Evolutionary conservation across 2,329 filamentous ascomycete genomes (phyloP), one percentile per base, ranked within the genome.

Genomic region (Daldinia sp.): DNA sequence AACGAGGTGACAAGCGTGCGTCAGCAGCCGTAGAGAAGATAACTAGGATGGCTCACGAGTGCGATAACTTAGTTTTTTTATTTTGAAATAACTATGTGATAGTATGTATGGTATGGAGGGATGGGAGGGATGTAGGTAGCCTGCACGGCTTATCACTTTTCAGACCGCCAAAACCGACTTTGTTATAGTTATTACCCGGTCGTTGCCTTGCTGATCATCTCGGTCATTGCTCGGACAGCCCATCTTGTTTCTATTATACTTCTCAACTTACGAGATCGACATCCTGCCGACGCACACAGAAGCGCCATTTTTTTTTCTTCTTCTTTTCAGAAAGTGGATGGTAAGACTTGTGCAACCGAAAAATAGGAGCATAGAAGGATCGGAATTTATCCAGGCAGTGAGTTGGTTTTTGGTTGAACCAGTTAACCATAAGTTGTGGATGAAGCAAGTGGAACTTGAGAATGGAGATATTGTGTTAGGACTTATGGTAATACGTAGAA

Each of bases 191-290:
- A 35, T 68, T 66, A 60, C 46, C 66, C 35, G 46, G 53, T 41
- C 46, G 37, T 30, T 68, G 65, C 58, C 39, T 63, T 63, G 55
- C 50, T 63, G 62, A 65, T 65, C 68, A 61, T 42, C 30, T 71
- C 69, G 69, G 69, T 30, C 66, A 30, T 66, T 60, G 28, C 60
- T 69, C 69, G 69, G 65, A 51, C 35, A 42, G 41, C 50, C 63
- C 57, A 48, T 59, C 57, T 33, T 30, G 28, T 54, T 46, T 33
- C 26, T 39, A 61, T 56, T 50, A 46, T 62, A 10, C 18, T 28
- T 41, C 53, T 48, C 46, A 30, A 62, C 20, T 48, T 63, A 57
- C 53, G 55, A 65, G 61, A 70, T 68, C 65, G 54, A 65, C 68
- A 63, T 50, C 50, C 28, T 50, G 26, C 44, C 33, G 42, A 58